These are phyloP conservation scores for Lachancea nothofagi DNA, from an alignment of 805 yeast species.

Conservation along the genomic window DNA sequence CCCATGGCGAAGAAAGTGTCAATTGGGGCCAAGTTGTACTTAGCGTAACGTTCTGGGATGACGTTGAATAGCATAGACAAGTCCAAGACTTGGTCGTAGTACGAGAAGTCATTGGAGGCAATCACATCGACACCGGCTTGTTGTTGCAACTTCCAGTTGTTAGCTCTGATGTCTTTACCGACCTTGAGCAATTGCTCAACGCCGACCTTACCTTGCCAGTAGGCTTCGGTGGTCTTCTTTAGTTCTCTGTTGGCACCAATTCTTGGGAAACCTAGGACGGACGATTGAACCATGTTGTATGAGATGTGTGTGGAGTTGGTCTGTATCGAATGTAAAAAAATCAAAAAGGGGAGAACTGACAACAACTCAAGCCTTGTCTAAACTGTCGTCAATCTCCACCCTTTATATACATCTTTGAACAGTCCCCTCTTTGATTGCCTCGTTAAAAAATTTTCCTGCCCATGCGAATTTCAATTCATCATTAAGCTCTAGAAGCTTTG, in stretches of 20 bases:
- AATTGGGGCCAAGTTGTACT: constrained; percentile 79
- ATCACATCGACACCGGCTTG: constrained; percentile 95
- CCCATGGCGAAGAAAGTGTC: constrained; percentile 99
- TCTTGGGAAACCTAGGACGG: constrained; percentile 99
- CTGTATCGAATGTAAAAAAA: background rate
- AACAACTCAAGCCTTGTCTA: background rate
- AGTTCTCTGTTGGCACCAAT: constrained; percentile 99
- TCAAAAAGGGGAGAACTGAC: background rate
- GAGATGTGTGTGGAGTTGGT: constrained; percentile 6
- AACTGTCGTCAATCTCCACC: background rate
- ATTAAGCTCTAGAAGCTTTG: background rate
- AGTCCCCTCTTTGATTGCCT: background rate
- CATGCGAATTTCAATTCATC: background rate
- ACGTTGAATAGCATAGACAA: constrained; percentile 89
- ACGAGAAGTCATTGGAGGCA: constrained; percentile 96
- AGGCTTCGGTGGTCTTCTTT: constrained; percentile 97
- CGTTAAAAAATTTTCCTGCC: constrained; percentile 2
- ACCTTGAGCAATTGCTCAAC: constrained; percentile 83
- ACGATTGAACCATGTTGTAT: constrained; percentile 81
- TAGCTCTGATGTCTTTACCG: constrained; percentile 92
- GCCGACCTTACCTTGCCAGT: constrained; percentile 93
- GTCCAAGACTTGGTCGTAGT: constrained; percentile 95
- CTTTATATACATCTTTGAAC: constrained; percentile 8
- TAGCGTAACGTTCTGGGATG: constrained; percentile 94
- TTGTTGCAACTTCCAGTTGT: constrained; percentile 97